phyloP scores from a whole-genome alignment of 805 yeast species.

The Pichia exigua region DNA sequence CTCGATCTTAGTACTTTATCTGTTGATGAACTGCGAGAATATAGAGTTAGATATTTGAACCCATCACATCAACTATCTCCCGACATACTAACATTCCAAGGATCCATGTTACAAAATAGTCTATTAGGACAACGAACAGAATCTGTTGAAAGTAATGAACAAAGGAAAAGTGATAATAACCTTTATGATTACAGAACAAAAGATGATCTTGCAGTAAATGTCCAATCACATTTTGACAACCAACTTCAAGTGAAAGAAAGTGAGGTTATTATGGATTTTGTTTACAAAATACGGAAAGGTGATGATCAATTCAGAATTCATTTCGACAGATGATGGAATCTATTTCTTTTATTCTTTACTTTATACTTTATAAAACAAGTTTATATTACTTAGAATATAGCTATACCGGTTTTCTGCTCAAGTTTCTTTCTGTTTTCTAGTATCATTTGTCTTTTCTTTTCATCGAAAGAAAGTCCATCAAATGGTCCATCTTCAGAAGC shows the following conservation, averaged over 20 bases:
- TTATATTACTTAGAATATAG: neutral
- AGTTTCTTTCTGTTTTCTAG: conserved; percentile 55
- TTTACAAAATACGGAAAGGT: conserved; percentile 77
- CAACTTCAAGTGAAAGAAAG: conserved; percentile 58
- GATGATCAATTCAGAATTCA: conserved; percentile 33
- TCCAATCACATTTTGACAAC: conserved; percentile 50
- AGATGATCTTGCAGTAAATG: conserved; percentile 23
- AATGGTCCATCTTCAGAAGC: conserved; percentile 20
- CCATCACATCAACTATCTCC: conserved; percentile 37
- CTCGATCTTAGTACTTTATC: conserved; percentile 64
- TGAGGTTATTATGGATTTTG: conserved; percentile 80
- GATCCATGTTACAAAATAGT: conserved; percentile 56
- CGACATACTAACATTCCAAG: conserved; percentile 57
- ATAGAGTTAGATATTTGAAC: conserved; percentile 44
- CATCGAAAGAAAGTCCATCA: conserved; percentile 39
- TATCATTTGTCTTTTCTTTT: conserved; percentile 51
- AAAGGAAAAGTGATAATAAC: conserved; percentile 19
- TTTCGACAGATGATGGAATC: conserved; percentile 20
- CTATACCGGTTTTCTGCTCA: conserved; percentile 17
- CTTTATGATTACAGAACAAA: conserved; percentile 25
- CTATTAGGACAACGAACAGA: conserved; percentile 67
- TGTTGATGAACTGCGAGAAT: conserved; percentile 57
- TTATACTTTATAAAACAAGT: conserved; percentile 1
- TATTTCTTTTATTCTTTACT: neutral
- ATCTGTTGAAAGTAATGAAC: conserved; percentile 23